A percentile compares a stretch with the other conserved stretches of the same genome.
phyloP scores from a whole-genome alignment of 176 grass and related monocot genomes.

The Alloteropsis semialata region DNA sequence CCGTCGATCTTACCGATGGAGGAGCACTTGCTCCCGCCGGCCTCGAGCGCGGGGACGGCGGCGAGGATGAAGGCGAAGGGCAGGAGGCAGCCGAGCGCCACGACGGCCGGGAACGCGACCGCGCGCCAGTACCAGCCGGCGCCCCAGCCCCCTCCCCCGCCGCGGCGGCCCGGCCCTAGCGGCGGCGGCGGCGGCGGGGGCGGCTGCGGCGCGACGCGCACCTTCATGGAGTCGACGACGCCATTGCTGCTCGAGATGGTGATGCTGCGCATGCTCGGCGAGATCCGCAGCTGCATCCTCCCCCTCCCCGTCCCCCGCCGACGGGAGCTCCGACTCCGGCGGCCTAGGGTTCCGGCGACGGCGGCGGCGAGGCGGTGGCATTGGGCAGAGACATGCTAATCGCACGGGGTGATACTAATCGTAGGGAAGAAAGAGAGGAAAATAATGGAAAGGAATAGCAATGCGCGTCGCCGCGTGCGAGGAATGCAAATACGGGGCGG shows the following conservation, averaged over 20 bases:
- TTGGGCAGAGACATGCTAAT: constrained; percentile 67
- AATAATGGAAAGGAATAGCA: background rate
- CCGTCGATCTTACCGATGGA: constrained; percentile 63
- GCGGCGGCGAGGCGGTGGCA: constrained; percentile 56
- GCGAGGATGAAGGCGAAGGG: constrained; percentile 89
- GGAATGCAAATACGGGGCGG: constrained; percentile 14
- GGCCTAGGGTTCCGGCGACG: constrained; percentile 56
- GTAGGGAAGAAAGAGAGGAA: background rate
- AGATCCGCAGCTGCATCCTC: constrained; percentile 99
- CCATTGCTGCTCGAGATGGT: constrained; percentile 99
- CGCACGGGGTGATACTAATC: constrained; percentile 40
- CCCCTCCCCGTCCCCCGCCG: constrained; percentile 50
- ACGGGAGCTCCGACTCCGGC: constrained; percentile 50
- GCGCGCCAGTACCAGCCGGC: constrained; percentile 46
- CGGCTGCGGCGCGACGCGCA: constrained; percentile 77
- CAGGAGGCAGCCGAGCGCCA: constrained; percentile 69
- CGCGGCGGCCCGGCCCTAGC: constrained; percentile 21
- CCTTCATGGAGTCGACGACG: constrained; percentile 91
- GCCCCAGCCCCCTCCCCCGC: constrained; percentile 25
- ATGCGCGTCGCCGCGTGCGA: constrained; percentile 30
- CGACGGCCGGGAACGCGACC: constrained; percentile 46
- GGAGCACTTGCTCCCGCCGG: constrained; percentile 77
- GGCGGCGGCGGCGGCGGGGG: constrained; percentile 56
- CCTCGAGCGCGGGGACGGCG: constrained; percentile 81
- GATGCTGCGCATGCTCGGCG: constrained; percentile 99